Evolutionary conservation across 2,329 filamentous ascomycete species (phyloP), one percentile per base, ranked within the genome.

Genomic region (Aureobasidium namibiae): DNA sequence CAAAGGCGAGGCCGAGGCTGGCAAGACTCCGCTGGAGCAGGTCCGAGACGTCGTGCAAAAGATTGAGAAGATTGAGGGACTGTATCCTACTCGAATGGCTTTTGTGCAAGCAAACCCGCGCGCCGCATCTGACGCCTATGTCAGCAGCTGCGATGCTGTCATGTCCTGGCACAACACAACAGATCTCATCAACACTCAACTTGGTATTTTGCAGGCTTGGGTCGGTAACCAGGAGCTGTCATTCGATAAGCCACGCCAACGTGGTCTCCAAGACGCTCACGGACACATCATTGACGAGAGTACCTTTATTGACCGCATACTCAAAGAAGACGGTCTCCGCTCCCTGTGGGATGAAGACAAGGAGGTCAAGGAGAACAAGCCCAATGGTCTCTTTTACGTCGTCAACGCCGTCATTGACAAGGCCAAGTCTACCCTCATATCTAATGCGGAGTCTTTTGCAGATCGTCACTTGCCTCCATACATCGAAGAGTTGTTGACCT

Each of bases 81-180:
- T 96, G 16, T 99, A 94, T 72, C 88, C 92, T 2, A 94, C 90
- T 1, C 85, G 87, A 69, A 80, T 83, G 61, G 83, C 88, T 7
- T 82, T 99, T 62, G 84, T 88, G 63, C 73, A 78, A 2, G 88
- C 87, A 23, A 88, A 96, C 70, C 88, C 90, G 24, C 77, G 87
- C 41, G 89, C 90, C 56, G 85, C 83, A 29, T 95, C 91, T 1
- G 80, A 83, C 31, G 82, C 86, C 31, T 99, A 92, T 74, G 80
- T 82, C 62, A 87, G 92, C 62, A 90, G 90, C 29, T 94, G 88
- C 68, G 89, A 95, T 70, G 88, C 92, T 50, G 87, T 99, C 64
- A 85, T 96, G 62, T 87, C 92, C 3, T 99, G 94, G 94, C 88
- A 96, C 78, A 99, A 97, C 73, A 96, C 92, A 54, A 96, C 92